Evolutionary conservation across 129 eudicot species (phyloP).

Genomic region (Gnaphalium uliginosum): DNA sequence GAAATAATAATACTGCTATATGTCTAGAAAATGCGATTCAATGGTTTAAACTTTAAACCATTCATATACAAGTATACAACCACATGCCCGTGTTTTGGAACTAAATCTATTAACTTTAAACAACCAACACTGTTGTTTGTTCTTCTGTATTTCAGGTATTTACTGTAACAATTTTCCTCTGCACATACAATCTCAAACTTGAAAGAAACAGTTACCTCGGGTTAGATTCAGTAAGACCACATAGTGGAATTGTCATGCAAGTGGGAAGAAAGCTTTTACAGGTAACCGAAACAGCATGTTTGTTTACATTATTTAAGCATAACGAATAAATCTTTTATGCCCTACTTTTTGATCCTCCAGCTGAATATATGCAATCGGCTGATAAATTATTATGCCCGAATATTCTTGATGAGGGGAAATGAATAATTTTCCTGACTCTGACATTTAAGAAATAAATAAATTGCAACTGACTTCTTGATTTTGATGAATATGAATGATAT

Average conservation of each 20-base stretch:
- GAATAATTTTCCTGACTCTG: no score
- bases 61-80: not conserved
- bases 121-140: not conserved
- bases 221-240: constrained; percentile 21
- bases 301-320: not conserved
- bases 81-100: not conserved
- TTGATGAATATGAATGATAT: not conserved
- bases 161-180: constrained; percentile 44
- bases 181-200: constrained; percentile 41
- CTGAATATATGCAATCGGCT: not conserved
- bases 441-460: no score
- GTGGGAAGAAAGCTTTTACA: constrained; percentile 72
- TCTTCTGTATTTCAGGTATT: constrained; percentile 46
- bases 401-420: not conserved
- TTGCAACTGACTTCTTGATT: not conserved
- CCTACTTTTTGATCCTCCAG: not conserved
- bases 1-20: not conserved
- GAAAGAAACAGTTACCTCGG: constrained; percentile 22
- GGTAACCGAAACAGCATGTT: constrained; percentile 24
- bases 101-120: not conserved
- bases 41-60: no score
- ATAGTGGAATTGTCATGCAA: constrained; percentile 47
- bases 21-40: no score
- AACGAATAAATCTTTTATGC: not conserved
- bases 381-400: not conserved